These are phyloP conservation scores for Diddensiella transvaalensis DNA, from an alignment of 805 yeast species.

Conservation along the genomic window DNA sequence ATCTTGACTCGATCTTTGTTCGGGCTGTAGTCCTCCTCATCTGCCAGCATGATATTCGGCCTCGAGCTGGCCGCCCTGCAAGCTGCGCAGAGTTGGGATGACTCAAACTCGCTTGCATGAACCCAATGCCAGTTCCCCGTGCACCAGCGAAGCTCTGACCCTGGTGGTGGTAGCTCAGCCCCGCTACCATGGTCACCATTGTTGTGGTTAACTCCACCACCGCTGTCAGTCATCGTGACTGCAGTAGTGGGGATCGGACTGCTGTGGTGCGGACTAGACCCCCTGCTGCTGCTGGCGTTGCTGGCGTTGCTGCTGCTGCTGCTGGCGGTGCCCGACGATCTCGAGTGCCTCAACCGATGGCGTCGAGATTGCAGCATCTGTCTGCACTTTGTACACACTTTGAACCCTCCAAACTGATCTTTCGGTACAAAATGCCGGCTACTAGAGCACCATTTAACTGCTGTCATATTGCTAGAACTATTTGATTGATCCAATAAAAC, in stretches of 20 bases:
- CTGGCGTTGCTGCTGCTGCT: background rate
- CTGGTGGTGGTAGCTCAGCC: background rate
- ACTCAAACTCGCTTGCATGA: background rate
- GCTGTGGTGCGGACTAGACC: background rate
- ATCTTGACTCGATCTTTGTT: too few relatives aligned
- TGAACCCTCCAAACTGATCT: constrained; percentile 5
- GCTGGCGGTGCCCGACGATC: background rate
- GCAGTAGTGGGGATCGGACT: background rate
- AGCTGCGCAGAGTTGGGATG: background rate
- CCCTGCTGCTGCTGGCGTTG: background rate
- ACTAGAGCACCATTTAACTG: constrained; percentile 6
- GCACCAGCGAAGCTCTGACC: background rate
- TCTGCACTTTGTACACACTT: constrained; percentile 5
- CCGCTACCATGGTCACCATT: background rate
- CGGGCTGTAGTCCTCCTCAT: background rate
- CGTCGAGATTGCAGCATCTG: constrained; percentile 7
- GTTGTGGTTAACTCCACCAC: background rate
- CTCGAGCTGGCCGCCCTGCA: too few relatives aligned
- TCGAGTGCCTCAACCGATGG: background rate
- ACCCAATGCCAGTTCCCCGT: background rate
- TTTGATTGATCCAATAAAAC: too few relatives aligned
- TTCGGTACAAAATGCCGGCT: constrained; percentile 6
- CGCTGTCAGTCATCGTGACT: background rate
- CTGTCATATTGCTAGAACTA: background rate
- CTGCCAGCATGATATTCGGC: too few relatives aligned